These are phyloP conservation scores for Sarocladium strictum DNA, from an alignment of 2,329 filamentous ascomycete genomes.

Conservation along the genomic window DNA sequence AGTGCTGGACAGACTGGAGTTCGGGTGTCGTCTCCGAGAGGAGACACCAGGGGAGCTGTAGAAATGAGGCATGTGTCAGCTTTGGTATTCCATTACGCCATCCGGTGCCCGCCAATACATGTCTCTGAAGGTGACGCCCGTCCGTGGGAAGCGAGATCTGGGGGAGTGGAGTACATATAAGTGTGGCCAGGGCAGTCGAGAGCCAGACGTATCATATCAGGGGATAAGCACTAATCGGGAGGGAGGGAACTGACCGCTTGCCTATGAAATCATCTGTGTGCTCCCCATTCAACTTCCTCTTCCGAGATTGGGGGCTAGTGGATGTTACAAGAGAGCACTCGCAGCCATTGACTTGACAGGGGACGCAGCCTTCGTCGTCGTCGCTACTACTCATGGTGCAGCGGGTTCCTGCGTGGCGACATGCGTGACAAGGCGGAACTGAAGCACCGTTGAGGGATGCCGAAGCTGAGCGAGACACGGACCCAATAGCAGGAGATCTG, in stretches of 20 bases:
- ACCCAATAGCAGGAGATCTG: slow-evolving; percentile 43
- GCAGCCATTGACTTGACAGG: slow-evolving; percentile 72
- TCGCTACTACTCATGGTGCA: slow-evolving; percentile 60
- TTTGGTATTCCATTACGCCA: slow-evolving; percentile 15
- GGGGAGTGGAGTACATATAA: slow-evolving; percentile 10
- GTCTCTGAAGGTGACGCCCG: background rate
- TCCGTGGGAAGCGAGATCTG: slow-evolving; percentile 2
- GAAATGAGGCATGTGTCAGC: slow-evolving; percentile 44
- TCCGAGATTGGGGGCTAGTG: slow-evolving; percentile 65
- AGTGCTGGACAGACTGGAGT: slow-evolving; percentile 55
- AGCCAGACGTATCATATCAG: background rate
- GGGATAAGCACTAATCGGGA: slow-evolving; percentile 10
- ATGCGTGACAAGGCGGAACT: slow-evolving; percentile 63
- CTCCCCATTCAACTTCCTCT: slow-evolving; percentile 69
- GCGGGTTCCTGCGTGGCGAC: slow-evolving; percentile 65
- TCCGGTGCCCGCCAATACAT: background rate
- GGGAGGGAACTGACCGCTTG: slow-evolving; percentile 31
- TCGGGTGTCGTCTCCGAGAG: slow-evolving; percentile 43
- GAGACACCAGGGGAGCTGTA: slow-evolving; percentile 51
- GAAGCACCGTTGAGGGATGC: slow-evolving; percentile 34
- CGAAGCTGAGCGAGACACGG: slow-evolving; percentile 32
- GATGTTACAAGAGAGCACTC: slow-evolving; percentile 64
- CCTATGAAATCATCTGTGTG: slow-evolving; percentile 52
- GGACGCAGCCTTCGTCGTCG: slow-evolving; percentile 68
- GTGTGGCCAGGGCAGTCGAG: background rate